Evolutionary conservation across 2,329 filamentous ascomycete species (phyloP).

Genomic region (Venturia carpophila): DNA sequence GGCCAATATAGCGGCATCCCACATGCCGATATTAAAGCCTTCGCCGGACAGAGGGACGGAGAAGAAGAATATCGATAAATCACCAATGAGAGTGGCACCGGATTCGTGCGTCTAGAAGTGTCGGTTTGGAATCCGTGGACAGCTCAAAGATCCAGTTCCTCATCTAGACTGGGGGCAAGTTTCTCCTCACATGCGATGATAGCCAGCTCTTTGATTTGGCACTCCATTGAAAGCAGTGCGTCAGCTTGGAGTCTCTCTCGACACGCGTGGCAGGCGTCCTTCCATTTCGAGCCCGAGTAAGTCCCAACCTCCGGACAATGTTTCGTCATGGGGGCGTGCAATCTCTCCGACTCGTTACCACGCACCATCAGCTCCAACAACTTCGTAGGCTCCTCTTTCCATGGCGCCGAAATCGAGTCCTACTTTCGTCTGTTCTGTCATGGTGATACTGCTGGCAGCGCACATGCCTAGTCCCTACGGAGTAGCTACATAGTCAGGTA

Average conservation of each 20-base stretch:
- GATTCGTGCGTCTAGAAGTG: constrained; percentile 40
- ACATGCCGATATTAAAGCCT: constrained; percentile 51
- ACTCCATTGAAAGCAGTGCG: background rate
- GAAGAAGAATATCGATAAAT: constrained; percentile 47
- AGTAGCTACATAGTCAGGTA: too few relatives aligned
- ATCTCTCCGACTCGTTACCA: too few relatives aligned
- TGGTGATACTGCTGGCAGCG: too few relatives aligned
- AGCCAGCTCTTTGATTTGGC: background rate
- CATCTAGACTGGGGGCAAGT: constrained; percentile 29
- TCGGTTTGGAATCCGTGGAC: constrained; percentile 48
- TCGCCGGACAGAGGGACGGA: constrained; percentile 50
- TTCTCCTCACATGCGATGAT: constrained; percentile 32
- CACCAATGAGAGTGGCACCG: constrained; percentile 48
- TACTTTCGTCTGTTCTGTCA: too few relatives aligned
- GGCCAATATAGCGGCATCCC: constrained; percentile 46
- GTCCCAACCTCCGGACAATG: too few relatives aligned
- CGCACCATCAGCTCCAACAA: too few relatives aligned
- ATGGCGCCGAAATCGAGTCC: too few relatives aligned
- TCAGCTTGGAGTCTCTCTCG: background rate
- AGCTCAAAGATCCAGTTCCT: background rate
- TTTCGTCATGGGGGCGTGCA: too few relatives aligned
- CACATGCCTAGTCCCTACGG: too few relatives aligned
- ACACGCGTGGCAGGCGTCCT: too few relatives aligned
- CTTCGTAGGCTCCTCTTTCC: too few relatives aligned
- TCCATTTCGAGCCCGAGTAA: too few relatives aligned